These are phyloP conservation scores for Trypanosoma brucei DNA, from an alignment of 208 protist genomes.

Conservation along the genomic window DNA sequence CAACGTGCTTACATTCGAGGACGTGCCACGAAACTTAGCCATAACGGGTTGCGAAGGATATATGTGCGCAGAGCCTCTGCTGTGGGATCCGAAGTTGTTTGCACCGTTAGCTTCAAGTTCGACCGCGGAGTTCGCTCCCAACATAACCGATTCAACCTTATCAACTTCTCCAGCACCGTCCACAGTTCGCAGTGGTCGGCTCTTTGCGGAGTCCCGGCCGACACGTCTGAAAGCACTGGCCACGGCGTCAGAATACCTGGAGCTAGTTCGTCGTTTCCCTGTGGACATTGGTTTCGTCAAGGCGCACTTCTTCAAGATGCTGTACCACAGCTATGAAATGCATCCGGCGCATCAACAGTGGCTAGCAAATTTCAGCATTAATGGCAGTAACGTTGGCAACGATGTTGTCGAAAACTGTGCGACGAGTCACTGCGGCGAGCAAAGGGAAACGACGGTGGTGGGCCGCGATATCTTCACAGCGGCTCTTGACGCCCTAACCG, in stretches of 20 bases:
- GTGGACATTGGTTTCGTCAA: constrained; percentile 76
- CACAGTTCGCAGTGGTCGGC: constrained; percentile 29
- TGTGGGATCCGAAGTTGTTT: constrained; percentile 85
- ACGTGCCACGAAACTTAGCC: constrained; percentile 48
- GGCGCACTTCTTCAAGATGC: constrained; percentile 87
- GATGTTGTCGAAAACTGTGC: background rate
- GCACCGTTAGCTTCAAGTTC: constrained; percentile 19
- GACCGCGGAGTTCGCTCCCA: constrained; percentile 7
- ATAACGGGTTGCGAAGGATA: constrained; percentile 64
- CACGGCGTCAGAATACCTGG: constrained; percentile 56
- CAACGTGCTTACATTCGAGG: constrained; percentile 69
- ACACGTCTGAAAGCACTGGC: constrained; percentile 43
- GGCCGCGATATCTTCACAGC: constrained; percentile 1
- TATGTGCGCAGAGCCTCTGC: constrained; percentile 86
- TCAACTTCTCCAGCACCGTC: constrained; percentile 11
- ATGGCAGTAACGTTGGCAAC: background rate
- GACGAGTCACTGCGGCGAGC: background rate
- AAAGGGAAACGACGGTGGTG: background rate
- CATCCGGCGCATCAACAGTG: constrained; percentile 39
- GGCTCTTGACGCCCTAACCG: constrained; percentile 24
- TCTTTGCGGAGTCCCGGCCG: constrained; percentile 10
- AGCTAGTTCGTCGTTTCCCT: constrained; percentile 39
- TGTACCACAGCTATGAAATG: constrained; percentile 77
- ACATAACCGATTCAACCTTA: background rate
- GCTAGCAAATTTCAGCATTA: constrained; percentile 33